Evolutionary conservation across 352 stramenopile genomes (phyloP).

Genomic region (Elongisporangium senticosum): DNA sequence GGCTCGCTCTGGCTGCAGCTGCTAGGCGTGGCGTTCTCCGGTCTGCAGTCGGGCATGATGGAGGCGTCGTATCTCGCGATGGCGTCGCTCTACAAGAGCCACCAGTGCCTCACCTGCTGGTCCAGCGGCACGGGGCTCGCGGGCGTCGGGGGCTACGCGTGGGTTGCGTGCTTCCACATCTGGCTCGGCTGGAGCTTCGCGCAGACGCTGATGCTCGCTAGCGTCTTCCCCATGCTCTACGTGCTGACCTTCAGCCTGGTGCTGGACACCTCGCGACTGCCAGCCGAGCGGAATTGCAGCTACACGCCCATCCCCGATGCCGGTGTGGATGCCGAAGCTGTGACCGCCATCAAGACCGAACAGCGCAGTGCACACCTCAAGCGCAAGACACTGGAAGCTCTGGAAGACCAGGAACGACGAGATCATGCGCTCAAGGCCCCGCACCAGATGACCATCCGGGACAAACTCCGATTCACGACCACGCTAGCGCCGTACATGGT

Average conservation of each 20-base stretch:
- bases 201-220: conserved; percentile 47
- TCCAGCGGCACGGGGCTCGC: conserved; percentile 91
- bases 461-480: conserved; percentile 70
- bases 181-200: conserved; percentile 63
- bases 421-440: conserved; percentile 1
- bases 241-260: conserved; percentile 55
- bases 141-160: conserved; percentile 88
- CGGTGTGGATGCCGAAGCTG: conserved; percentile 8
- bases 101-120: conserved; percentile 85
- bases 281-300: conserved; percentile 22
- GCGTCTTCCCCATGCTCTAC: conserved; percentile 62
- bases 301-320: conserved; percentile 37
- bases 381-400: conserved; percentile 13
- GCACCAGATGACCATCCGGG: conserved; percentile 32
- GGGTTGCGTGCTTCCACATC: conserved; percentile 75
- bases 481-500: conserved; percentile 89
- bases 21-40: conserved; percentile 83
- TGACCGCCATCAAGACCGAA: conserved; percentile 1
- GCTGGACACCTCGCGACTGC: conserved; percentile 47
- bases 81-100: conserved; percentile 76
- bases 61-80: conserved; percentile 88
- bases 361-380: conserved; percentile 10
- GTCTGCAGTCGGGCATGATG: conserved; percentile 85
- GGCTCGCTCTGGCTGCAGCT: conserved; percentile 72
- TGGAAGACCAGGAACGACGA: conserved; percentile 1